phyloP scores from a whole-genome alignment of 2,329 filamentous ascomycete genomes.

The Paraphaeosphaeria sporulosa region DNA sequence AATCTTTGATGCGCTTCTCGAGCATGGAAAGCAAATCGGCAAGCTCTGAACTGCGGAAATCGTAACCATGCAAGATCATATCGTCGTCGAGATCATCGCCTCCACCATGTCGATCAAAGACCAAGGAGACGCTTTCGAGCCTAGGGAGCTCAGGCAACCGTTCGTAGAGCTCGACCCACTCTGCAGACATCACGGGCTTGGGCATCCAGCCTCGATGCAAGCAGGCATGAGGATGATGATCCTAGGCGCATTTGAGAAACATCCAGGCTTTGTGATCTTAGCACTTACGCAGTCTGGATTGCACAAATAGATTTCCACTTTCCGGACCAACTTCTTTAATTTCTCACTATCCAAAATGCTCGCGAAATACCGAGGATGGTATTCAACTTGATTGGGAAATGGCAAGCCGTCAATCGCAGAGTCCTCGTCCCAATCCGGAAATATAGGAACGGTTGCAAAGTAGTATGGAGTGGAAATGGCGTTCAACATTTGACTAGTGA shows the following conservation, averaged over 20 bases:
- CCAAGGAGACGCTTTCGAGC: conserved; percentile 9
- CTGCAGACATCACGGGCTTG: neutral
- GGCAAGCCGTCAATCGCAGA: neutral
- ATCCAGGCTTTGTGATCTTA: neutral
- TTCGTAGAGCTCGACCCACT: neutral
- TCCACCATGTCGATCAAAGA: conserved; percentile 18
- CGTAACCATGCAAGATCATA: neutral
- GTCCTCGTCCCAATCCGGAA: conserved; percentile 4
- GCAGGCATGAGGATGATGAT: neutral
- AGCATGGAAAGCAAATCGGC: neutral
- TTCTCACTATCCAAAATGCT: conserved; percentile 11
- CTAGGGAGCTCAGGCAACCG: conserved; percentile 6
- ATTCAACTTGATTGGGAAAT: conserved; percentile 3
- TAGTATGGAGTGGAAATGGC: neutral
- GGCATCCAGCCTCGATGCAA: conserved; percentile 2
- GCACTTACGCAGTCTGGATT: conserved; percentile 16
- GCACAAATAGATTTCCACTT: conserved; percentile 16
- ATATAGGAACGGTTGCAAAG: neutral
- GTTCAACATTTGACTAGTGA: neutral
- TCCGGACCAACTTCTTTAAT: conserved; percentile 13
- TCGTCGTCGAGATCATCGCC: neutral
- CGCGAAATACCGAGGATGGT: conserved; percentile 10
- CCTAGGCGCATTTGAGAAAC: neutral
- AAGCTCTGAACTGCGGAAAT: neutral
- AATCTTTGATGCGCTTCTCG: neutral